phyloP scores from a whole-genome alignment of 345 rosid species.

The Euphorbia lathyris region DNA sequence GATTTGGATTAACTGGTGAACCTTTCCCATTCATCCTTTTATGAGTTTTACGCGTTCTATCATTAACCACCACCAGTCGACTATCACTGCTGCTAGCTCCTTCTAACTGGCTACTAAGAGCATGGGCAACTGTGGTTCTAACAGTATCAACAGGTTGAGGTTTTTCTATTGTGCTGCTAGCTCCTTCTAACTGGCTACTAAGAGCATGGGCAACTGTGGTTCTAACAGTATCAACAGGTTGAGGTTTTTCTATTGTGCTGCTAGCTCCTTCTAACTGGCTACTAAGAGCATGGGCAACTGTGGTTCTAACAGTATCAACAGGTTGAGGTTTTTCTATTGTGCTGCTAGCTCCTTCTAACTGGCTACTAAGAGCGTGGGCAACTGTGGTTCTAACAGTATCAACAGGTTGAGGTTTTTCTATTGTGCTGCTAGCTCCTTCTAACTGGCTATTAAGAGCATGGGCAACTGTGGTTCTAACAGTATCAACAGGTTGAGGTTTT shows the following conservation, averaged over 20 bases:
- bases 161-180: conserved; percentile 41
- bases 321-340: conserved; percentile 39
- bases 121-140: conserved; percentile 32
- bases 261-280: conserved; percentile 31
- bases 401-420: conserved; percentile 39
- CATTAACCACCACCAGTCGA: conserved; percentile 29
- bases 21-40: conserved; percentile 50
- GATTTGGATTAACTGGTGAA: conserved; percentile 28
- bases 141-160: conserved; percentile 27
- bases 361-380: conserved; percentile 35
- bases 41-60: conserved; percentile 48
- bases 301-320: conserved; percentile 30
- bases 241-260: conserved; percentile 41
- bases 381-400: conserved; percentile 31
- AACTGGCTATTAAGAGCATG: conserved; percentile 36
- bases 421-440: conserved; percentile 30
- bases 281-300: conserved; percentile 34
- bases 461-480: not conserved
- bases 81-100: conserved; percentile 32
- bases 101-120: conserved; percentile 34
- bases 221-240: conserved; percentile 24
- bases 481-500: no score
- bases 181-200: conserved; percentile 31
- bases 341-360: conserved; percentile 29
- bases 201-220: conserved; percentile 35